Base-by-base conservation (phyloP, 2,329 filamentous ascomycete species). In the Exophiala sp. region DNA sequence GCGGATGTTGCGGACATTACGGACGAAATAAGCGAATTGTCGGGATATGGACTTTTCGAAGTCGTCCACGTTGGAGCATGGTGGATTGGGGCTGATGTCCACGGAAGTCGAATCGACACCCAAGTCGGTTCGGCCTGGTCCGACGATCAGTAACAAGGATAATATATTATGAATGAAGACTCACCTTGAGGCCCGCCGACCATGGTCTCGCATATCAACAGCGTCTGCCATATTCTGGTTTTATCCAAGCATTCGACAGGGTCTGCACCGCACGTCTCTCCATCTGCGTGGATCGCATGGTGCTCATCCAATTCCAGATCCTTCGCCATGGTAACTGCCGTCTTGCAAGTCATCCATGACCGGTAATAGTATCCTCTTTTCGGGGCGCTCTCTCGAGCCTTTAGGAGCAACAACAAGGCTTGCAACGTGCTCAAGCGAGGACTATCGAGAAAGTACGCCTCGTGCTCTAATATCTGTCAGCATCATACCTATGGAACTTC, bases 341-440 rank as follows among this genome's bases (percentile, higher is more conserved):
- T 89, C 49, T 96, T 92, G 16, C 95, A 84, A 4, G 88, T 89
- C 84, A 96, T 95, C 92, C 94, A 97, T 0, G 94, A 97, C 35
- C 92, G 86, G 72, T 94, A 97, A 70, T 94, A 97, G 68, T 97
- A 97, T 1, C 94, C 94, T 56, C 89, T 85, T 67, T 95, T 95
- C 0, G 92, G 91, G 7, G 88, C 85, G n/a, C 89, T 88, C 70
- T 97, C 92, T 59, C 91, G 83, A 1, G 92, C 94, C 70, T 97
- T 97, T 40, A 96, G 75, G 14, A 96, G 79, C 41, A 97, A 85
- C 41, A 96, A 74, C 57, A 96, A 77, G 2, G 91, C 92, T 72
- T 97, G 92, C 8, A 97, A 84, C 0, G 94, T 97, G 71, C 90
- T 96, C 43, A 97, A 68, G 46, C 92, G 82, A 2, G 92, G 91